Conservation (phyloP, 1,284 basidiomycete genomes). For the Erythrobasidium hasegawianum region DNA sequence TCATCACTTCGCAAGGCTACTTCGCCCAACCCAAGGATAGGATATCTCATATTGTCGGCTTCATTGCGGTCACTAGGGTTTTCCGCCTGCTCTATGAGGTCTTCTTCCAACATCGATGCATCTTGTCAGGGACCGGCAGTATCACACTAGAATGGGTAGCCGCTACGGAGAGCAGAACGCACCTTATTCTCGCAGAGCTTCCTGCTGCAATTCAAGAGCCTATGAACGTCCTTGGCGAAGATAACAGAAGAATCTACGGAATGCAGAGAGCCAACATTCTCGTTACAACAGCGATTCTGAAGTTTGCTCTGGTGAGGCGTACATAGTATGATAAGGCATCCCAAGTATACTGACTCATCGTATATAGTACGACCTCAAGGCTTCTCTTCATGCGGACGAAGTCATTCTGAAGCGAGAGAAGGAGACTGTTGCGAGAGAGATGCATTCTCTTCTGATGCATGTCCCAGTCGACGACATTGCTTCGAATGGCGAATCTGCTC, state of each 20-base stretch:
- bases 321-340: not conserved
- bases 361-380: constrained; percentile 17
- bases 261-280: constrained; percentile 28
- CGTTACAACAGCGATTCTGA: constrained; percentile 45
- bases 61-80: constrained; percentile 48
- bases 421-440: constrained; percentile 49
- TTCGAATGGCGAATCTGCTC: constrained; percentile 50
- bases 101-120: constrained; percentile 50
- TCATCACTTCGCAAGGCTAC: constrained; percentile 50
- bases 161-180: constrained; percentile 46
- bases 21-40: constrained; percentile 48
- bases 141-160: constrained; percentile 44
- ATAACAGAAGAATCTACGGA: constrained; percentile 45
- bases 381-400: constrained; percentile 39
- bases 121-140: constrained; percentile 40
- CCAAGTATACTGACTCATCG: not conserved
- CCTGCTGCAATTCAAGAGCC: constrained; percentile 46
- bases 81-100: constrained; percentile 50
- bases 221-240: constrained; percentile 36
- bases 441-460: constrained; percentile 48
- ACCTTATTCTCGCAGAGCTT: constrained; percentile 45
- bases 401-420: constrained; percentile 47
- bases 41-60: constrained; percentile 49
- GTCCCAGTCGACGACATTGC: constrained; percentile 51
- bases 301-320: constrained; percentile 50